phyloP scores from a whole-genome alignment of 129 eudicot species.

The Centaurea solstitialis region DNA sequence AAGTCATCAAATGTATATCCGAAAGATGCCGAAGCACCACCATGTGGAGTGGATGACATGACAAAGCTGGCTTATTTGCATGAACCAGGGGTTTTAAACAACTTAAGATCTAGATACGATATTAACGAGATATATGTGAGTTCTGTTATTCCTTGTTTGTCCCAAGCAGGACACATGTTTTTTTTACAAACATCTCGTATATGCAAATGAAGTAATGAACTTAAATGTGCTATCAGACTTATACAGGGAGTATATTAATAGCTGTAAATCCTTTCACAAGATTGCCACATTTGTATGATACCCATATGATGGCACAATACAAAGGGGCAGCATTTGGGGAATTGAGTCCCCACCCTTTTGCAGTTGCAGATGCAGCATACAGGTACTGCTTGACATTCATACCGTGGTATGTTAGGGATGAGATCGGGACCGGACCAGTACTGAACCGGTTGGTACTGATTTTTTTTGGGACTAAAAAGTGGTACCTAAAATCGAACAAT shows the following conservation, averaged over 20 bases:
- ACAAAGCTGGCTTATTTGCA: conserved; percentile 98
- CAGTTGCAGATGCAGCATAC: conserved; percentile 99
- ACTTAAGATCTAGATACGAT: conserved; percentile 93
- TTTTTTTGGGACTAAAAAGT: no score
- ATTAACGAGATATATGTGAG: conserved; percentile 97
- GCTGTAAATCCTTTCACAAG: conserved; percentile 96
- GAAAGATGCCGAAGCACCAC: conserved; percentile 97
- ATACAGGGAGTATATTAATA: conserved; percentile 91
- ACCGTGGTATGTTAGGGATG: background rate
- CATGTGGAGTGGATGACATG: conserved; percentile 99
- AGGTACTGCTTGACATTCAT: conserved; percentile 46
- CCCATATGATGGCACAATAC: conserved; percentile 97
- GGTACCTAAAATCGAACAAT: no score
- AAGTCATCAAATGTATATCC: conserved; percentile 81
- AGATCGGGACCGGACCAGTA: no score
- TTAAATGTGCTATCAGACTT: conserved; percentile 57
- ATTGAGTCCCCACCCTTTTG: conserved; percentile 97
- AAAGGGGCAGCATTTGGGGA: conserved; percentile 96
- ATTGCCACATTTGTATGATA: conserved; percentile 92
- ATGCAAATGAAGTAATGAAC: conserved; percentile 16
- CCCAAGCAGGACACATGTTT: background rate
- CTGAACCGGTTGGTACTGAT: no score
- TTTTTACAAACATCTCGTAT: background rate
- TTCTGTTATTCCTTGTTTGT: conserved; percentile 6
- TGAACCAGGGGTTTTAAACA: conserved; percentile 93